A percentile compares a stretch with the other conserved stretches of the same genome.
Evolutionary conservation across 1,139 yeast species (phyloP).

Genomic region (Pichia sp.): DNA sequence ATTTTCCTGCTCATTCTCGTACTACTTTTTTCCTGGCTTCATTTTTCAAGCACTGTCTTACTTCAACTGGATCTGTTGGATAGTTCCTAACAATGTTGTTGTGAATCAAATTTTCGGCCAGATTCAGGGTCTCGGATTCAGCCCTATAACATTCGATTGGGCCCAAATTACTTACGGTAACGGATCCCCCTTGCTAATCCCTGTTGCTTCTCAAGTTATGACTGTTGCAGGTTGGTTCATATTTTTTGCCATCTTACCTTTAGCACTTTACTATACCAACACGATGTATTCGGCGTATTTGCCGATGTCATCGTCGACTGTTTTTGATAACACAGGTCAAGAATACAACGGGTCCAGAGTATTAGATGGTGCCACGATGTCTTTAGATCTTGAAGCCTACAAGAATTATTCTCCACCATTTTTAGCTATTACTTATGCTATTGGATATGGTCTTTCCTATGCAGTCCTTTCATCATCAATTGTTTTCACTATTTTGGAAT

Average conservation of each 20-base stretch:
- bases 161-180: constrained; percentile 45
- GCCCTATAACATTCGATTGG: constrained; percentile 61
- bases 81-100: constrained; percentile 48
- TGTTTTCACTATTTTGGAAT: constrained; percentile 3
- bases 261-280: constrained; percentile 45
- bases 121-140: constrained; percentile 44
- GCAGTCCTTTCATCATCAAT: constrained; percentile 6
- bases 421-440: constrained; percentile 4
- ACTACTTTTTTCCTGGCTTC: constrained; percentile 58
- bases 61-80: constrained; percentile 56
- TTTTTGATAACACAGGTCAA: constrained; percentile 1
- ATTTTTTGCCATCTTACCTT: constrained; percentile 44
- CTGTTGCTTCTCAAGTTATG: constrained; percentile 54
- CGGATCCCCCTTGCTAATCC: constrained; percentile 62
- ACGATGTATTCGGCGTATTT: constrained; percentile 46
- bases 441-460: constrained; percentile 7
- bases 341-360: constrained; percentile 6
- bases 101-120: constrained; percentile 63
- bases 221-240: constrained; percentile 40
- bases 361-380: constrained; percentile 2
- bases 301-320: constrained; percentile 39
- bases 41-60: constrained; percentile 48
- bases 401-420: constrained; percentile 7
- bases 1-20: constrained; percentile 40
- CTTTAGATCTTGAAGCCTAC: constrained; percentile 5